Base-by-base conservation (phyloP, 306 rosid species). In the Cucumis hystrix region DNA sequence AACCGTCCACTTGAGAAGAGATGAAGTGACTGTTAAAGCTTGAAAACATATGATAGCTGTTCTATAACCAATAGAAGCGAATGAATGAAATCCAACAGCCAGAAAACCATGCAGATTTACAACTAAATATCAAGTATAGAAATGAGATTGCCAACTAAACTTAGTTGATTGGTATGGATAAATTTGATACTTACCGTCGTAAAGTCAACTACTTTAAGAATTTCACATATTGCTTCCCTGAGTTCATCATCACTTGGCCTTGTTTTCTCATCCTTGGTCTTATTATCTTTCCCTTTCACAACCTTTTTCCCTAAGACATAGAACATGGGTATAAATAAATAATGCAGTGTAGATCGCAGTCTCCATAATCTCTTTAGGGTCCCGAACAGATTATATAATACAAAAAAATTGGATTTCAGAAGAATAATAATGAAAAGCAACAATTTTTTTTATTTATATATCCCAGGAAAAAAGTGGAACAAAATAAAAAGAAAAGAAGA, bases 201-300 rank as follows among this genome's bases (percentile, higher is more conserved):
- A 83, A 95, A 95, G 97, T 95, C 97, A 21, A 95, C 99, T 81
- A 88, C 92, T 89, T 92, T 92, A 77, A 95, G 99, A 84, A 91
- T 90, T 86, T 88, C 97, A 82, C 96, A 90, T 49, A 91, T 89
- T 28, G 97, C 92, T 82, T 92, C 84, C 82, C 91, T 90, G 74
- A 95, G 80, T 77, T 88, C 87, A 80, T 85, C 90, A 75, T 95
- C 97, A 70, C 80, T 92, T 77, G 91, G 95, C 84, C 80, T 74
- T 72, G 65, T 55, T 67, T 86, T 87, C 63, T 82, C 89, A 77
- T 87, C 87, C 81, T 87, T 91, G 77, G 84, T 84, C 88, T 84
- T 90, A 68, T 84, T 90, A 68, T 86, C 96, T 86, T 87, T 92
- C 72, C 92, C 93, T 77, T 80, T 91, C 1, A 82, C 35, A 80